Conservation (phyloP, 805 yeast genomes). For the Saturnispora gosingensis region DNA sequence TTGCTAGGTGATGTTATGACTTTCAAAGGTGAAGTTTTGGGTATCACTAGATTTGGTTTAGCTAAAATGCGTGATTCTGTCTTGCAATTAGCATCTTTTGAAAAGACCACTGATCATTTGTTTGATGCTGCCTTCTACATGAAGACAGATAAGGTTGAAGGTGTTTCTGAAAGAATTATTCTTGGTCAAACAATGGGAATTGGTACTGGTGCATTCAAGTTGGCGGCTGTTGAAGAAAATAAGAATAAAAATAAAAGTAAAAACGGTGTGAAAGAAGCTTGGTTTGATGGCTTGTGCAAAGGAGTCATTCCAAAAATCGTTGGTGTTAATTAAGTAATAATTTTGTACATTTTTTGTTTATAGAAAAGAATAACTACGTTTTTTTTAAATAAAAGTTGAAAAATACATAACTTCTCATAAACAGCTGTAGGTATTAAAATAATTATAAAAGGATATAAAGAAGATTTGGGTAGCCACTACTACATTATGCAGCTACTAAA, state of each 20-base stretch:
- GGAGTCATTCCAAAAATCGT: constrained; percentile 16
- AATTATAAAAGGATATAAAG: background rate
- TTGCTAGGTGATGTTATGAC: constrained; percentile 98
- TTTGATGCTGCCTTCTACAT: constrained; percentile 97
- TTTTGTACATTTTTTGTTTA: constrained; percentile 1
- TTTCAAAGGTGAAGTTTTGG: constrained; percentile 94
- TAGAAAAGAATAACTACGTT: background rate
- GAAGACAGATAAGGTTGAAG: constrained; percentile 93
- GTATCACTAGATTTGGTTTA: constrained; percentile 95
- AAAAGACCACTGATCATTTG: constrained; percentile 95
- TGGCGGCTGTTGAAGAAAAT: constrained; percentile 49
- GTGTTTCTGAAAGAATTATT: constrained; percentile 96
- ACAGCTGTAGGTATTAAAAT: background rate
- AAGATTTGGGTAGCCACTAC: background rate
- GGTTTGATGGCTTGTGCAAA: constrained; percentile 38
- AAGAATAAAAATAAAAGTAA: constrained; percentile 20
- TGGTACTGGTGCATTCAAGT: constrained; percentile 94
- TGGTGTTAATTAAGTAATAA: constrained; percentile 9
- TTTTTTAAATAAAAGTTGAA: background rate
- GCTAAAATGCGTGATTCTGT: constrained; percentile 99
- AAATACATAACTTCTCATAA: background rate
- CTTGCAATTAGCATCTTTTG: constrained; percentile 92
- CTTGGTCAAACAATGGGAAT: constrained; percentile 96
- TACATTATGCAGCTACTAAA: background rate
- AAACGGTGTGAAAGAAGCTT: constrained; percentile 32